phyloP scores from a whole-genome alignment of 805 yeast species.

The Dipodascus albidus region DNA sequence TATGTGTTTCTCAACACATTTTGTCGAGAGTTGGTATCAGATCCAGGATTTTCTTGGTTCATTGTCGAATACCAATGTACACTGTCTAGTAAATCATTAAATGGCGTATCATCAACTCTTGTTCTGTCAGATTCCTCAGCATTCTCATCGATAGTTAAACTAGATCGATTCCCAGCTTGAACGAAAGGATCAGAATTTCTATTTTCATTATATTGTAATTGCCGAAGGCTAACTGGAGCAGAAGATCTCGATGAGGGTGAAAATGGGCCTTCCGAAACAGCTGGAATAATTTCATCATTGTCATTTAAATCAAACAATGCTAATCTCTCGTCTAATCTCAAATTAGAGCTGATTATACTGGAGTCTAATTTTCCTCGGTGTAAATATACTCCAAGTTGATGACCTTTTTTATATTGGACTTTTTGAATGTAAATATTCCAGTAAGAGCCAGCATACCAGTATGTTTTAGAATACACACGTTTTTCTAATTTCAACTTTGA shows the following conservation, averaged over 20 bases:
- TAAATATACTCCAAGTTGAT: constrained; percentile 45
- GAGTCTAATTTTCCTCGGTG: constrained; percentile 33
- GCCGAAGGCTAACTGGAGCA: background rate
- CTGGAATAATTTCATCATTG: constrained; percentile 1
- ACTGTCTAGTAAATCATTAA: background rate
- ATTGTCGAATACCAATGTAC: background rate
- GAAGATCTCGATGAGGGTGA: background rate
- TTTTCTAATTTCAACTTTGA: constrained; percentile 34
- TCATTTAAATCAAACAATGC: constrained; percentile 5
- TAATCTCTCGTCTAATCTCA: background rate
- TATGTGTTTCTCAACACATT: background rate
- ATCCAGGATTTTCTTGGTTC: background rate
- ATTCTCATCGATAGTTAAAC: background rate
- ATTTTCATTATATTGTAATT: background rate
- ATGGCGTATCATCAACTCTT: background rate
- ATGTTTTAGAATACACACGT: constrained; percentile 38
- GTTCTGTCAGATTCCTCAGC: background rate
- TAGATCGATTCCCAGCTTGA: background rate
- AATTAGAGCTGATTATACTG: background rate
- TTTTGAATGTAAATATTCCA: constrained; percentile 48
- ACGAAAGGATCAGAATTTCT: background rate
- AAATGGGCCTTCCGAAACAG: constrained; percentile 4
- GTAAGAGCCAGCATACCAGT: constrained; percentile 52
- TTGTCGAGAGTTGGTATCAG: background rate
- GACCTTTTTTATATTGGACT: constrained; percentile 31